phyloP scores from a whole-genome alignment of 2,329 filamentous ascomycete species.

The Emergomyces africanus region DNA sequence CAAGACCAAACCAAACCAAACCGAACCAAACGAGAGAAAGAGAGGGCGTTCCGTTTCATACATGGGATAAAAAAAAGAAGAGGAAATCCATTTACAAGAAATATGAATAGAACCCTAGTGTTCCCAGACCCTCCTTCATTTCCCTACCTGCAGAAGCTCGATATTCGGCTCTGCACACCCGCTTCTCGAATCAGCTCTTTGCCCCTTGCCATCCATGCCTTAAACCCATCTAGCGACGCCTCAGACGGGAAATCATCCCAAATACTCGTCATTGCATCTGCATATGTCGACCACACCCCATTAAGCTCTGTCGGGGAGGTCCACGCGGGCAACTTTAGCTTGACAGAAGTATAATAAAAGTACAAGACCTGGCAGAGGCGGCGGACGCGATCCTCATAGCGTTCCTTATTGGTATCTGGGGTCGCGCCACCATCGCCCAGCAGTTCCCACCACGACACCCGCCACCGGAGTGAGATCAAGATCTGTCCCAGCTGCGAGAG shows the following conservation, averaged over 20 bases:
- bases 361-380: slow-evolving; percentile 33
- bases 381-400: slow-evolving; percentile 29
- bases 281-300: slow-evolving; percentile 30
- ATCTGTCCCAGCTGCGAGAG: slow-evolving; percentile 28
- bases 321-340: slow-evolving; percentile 31
- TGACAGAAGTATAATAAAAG: slow-evolving; percentile 34
- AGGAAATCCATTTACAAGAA: neutral
- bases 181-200: slow-evolving; percentile 28
- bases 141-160: slow-evolving; percentile 2
- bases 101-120: neutral
- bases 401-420: slow-evolving; percentile 21
- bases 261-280: slow-evolving; percentile 27
- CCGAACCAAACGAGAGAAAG: neutral
- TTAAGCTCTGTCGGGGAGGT: slow-evolving; percentile 22
- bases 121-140: neutral
- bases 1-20: neutral
- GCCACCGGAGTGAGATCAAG: slow-evolving; percentile 32
- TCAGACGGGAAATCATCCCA: slow-evolving; percentile 33
- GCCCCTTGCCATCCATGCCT: slow-evolving; percentile 29
- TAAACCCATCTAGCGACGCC: slow-evolving; percentile 27
- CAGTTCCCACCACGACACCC: slow-evolving; percentile 33
- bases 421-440: slow-evolving; percentile 30
- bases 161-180: slow-evolving; percentile 20
- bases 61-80: neutral
- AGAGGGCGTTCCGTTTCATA: neutral